Conservation (phyloP, 306 rosid species). For the Begonia loranthoides region DNA sequence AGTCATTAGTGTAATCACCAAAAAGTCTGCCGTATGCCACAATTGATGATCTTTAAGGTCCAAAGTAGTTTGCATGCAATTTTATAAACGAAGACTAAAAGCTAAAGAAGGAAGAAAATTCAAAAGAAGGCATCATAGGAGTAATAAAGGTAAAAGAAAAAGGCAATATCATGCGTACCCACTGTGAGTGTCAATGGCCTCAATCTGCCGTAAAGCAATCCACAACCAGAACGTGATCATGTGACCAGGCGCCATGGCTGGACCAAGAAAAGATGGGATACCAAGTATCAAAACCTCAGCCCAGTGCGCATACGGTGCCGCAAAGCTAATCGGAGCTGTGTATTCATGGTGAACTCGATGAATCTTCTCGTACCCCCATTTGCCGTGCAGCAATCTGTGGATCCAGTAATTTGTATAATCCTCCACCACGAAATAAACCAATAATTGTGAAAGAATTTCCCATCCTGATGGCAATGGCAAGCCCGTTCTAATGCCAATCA, state of each 20-base stretch:
- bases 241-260: constrained; percentile 75
- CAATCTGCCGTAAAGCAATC: constrained; percentile 67
- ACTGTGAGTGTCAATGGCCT: constrained; percentile 77
- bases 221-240: constrained; percentile 72
- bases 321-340: constrained; percentile 52
- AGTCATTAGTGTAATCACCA: constrained; percentile 13
- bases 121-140: constrained; percentile 18
- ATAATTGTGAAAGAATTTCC: constrained; percentile 50
- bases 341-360: constrained; percentile 80
- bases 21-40: constrained; percentile 22
- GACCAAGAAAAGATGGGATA: constrained; percentile 68
- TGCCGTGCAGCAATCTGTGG: constrained; percentile 59
- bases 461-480: constrained; percentile 68
- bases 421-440: constrained; percentile 60
- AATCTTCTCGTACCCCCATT: constrained; percentile 76
- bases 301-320: constrained; percentile 93
- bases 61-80: constrained; percentile 22
- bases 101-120: constrained; percentile 15
- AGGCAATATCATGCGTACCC: constrained; percentile 15
- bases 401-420: constrained; percentile 72
- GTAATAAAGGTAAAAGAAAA: neutral
- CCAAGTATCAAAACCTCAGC: constrained; percentile 66
- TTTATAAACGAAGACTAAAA: constrained; percentile 9
- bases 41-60: constrained; percentile 33
- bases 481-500: constrained; percentile 56